Conservation (phyloP, 1,284 basidiomycete genomes). For the Lignosus rhinocerotis region DNA sequence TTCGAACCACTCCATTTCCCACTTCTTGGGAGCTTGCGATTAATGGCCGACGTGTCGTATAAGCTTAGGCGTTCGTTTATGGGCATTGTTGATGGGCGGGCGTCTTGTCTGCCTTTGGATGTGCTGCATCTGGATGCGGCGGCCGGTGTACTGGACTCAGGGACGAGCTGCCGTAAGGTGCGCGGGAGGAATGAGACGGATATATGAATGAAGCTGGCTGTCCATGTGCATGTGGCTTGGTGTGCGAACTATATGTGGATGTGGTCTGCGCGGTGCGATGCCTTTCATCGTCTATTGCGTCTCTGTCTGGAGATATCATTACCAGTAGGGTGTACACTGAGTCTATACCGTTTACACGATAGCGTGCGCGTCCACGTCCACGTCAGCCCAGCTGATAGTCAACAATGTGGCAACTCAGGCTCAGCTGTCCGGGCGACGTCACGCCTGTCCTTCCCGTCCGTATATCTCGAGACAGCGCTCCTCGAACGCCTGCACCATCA, state of each 20-base stretch:
- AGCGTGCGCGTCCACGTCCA: too few species aligned
- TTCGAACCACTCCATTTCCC: too few species aligned
- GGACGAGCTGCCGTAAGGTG: neutral
- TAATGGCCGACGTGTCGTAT: neutral
- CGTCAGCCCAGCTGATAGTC: too few species aligned
- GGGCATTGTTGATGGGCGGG: too few species aligned
- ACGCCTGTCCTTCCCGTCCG: conserved; percentile 38
- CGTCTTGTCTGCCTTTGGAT: too few species aligned
- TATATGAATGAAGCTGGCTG: neutral
- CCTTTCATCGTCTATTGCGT: too few species aligned
- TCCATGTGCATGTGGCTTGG: neutral
- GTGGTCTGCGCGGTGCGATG: too few species aligned
- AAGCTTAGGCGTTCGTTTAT: neutral
- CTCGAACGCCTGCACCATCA: conserved; percentile 94
- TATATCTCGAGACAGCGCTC: conserved; percentile 75
- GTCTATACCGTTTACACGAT: neutral
- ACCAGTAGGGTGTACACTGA: neutral
- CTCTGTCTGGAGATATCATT: neutral
- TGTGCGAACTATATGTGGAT: neutral
- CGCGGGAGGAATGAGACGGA: neutral
- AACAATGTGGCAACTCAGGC: too few species aligned
- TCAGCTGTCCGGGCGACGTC: conserved; percentile 8
- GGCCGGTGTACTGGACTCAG: neutral
- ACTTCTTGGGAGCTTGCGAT: too few species aligned
- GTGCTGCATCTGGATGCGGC: neutral